phyloP scores from a whole-genome alignment of 768 basidiomycete species.

The Pleurotus djamor region DNA sequence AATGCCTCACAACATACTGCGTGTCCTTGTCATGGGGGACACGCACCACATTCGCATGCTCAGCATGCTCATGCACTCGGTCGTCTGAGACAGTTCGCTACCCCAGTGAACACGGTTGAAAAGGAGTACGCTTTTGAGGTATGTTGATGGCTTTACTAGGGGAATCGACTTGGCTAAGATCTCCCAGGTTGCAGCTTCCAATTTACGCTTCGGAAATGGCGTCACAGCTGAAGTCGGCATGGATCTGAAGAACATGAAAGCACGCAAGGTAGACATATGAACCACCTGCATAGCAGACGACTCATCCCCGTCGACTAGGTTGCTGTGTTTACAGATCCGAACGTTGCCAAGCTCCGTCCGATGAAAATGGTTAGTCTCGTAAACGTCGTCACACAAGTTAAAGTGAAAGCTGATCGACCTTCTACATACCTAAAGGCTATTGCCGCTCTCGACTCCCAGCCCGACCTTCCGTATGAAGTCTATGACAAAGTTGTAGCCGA shows the following conservation, averaged over 20 bases:
- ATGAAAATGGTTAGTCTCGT: slow-evolving; percentile 63
- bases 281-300: no score
- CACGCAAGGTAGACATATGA: slow-evolving; percentile 58
- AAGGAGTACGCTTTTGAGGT: slow-evolving; percentile 95
- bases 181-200: slow-evolving; percentile 76
- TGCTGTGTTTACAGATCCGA: slow-evolving; percentile 91
- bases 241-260: slow-evolving; percentile 93
- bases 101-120: slow-evolving; percentile 67
- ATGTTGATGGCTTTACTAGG: slow-evolving; percentile 8
- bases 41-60: slow-evolving; percentile 38
- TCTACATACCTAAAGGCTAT: slow-evolving; percentile 48
- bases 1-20: slow-evolving; percentile 68
- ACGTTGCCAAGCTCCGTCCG: slow-evolving; percentile 75
- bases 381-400: no score
- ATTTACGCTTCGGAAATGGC: slow-evolving; percentile 87
- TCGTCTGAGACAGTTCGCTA: slow-evolving; percentile 73
- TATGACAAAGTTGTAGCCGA: slow-evolving; percentile 84
- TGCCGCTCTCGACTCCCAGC: slow-evolving; percentile 75
- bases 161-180: neutral
- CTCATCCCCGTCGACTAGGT: slow-evolving; percentile 48
- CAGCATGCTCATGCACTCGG: slow-evolving; percentile 43
- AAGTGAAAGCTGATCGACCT: no score
- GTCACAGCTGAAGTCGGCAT: slow-evolving; percentile 90
- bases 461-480: slow-evolving; percentile 76
- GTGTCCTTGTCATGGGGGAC: slow-evolving; percentile 80